phyloP scores from a whole-genome alignment of 306 rosid genomes.

The Vicia faba region DNA sequence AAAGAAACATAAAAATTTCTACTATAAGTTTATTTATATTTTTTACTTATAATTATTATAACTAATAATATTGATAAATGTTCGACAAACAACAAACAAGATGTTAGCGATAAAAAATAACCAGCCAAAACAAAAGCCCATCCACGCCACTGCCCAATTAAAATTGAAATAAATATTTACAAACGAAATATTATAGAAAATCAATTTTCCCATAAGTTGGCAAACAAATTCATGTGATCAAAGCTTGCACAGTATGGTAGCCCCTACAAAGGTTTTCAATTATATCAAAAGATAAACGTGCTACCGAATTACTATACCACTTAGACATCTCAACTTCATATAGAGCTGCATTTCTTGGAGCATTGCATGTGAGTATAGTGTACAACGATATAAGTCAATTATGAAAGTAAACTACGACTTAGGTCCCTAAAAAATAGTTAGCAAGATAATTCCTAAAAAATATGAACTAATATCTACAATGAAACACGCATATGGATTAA shows the following conservation, averaged over 20 bases:
- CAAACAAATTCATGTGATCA: constrained; percentile 5
- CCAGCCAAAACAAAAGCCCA: constrained; percentile 12
- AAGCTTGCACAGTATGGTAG: not conserved
- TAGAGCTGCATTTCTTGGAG: not conserved
- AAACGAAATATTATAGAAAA: not conserved
- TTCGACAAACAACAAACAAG: not conserved
- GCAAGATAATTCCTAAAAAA: constrained; percentile 13
- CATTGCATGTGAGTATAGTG: constrained; percentile 10
- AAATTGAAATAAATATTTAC: not conserved
- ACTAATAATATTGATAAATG: not conserved
- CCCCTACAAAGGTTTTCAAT: constrained; percentile 13
- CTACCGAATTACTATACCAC: not conserved
- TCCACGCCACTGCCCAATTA: constrained; percentile 4
- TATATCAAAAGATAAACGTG: not conserved
- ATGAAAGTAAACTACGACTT: not conserved
- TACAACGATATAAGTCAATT: not conserved
- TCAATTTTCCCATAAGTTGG: not conserved
- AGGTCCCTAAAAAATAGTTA: not conserved
- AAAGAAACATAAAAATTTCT: not conserved
- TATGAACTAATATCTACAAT: constrained; percentile 14
- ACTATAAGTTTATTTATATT: too few relatives aligned
- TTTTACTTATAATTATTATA: not conserved
- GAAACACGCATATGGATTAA: not conserved
- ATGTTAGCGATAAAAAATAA: not conserved
- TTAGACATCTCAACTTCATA: constrained; percentile 20